phyloP scores from a whole-genome alignment of 768 basidiomycete genomes.

The Tricholomella constricta region DNA sequence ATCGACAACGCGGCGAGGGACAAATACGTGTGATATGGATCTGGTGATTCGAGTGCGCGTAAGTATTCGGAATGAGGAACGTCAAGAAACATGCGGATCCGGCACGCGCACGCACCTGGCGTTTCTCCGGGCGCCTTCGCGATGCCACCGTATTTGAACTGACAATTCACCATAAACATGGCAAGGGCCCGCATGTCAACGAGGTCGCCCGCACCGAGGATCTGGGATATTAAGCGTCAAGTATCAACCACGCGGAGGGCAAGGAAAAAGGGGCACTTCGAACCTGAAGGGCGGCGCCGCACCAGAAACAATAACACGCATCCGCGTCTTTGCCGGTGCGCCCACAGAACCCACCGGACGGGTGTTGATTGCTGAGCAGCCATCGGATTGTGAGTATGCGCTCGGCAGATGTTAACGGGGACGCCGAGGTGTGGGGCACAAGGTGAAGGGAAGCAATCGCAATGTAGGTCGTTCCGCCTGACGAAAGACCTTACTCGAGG shows the following conservation, averaged over 20 bases:
- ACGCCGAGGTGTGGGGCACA: conserved; percentile 30
- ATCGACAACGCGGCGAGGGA: conserved; percentile 81
- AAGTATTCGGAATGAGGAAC: background rate
- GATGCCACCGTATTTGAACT: conserved; percentile 89
- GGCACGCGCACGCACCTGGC: conserved; percentile 55
- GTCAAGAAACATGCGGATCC: background rate
- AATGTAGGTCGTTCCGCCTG: conserved; percentile 95
- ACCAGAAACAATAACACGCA: conserved; percentile 98
- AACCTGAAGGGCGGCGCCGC: conserved; percentile 78
- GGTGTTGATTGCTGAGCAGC: conserved; percentile 73
- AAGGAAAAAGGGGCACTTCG: conserved; percentile 19
- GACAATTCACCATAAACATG: conserved; percentile 70
- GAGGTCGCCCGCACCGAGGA: conserved; percentile 61
- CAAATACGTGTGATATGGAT: conserved; percentile 96
- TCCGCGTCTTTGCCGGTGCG: conserved; percentile 87
- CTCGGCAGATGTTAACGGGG: conserved; percentile 39
- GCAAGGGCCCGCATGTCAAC: conserved; percentile 60
- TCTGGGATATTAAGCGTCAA: conserved; percentile 42
- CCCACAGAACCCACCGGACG: conserved; percentile 81
- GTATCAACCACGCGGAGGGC: background rate
- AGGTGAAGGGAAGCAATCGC: conserved; percentile 76
- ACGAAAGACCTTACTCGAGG: background rate
- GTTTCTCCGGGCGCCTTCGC: conserved; percentile 78
- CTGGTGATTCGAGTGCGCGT: conserved; percentile 36
- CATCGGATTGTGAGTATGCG: conserved; percentile 66